A percentile compares a stretch with the other conserved stretches of the same genome.
Evolutionary conservation across 306 rosid species (phyloP).

Genomic region (Rosa chinensis): DNA sequence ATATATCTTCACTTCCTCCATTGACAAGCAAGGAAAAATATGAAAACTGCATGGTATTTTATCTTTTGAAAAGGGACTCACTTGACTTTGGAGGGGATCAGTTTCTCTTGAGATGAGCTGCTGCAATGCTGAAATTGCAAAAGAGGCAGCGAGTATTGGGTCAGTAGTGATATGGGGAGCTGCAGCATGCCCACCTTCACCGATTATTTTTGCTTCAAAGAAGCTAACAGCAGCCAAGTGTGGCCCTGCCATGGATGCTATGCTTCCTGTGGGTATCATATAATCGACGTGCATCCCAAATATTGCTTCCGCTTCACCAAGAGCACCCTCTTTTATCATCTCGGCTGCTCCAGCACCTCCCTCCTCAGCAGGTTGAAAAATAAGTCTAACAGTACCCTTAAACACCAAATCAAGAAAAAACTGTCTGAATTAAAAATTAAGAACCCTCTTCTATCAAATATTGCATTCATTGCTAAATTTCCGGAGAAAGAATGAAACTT

Average conservation of each 20-base stretch:
- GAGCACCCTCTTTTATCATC: conserved; percentile 62
- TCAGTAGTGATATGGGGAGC: conserved; percentile 47
- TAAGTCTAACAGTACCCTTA: conserved; percentile 75
- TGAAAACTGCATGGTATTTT: neutral
- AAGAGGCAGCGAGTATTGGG: conserved; percentile 66
- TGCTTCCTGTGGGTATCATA: conserved; percentile 46
- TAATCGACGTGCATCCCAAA: conserved; percentile 48
- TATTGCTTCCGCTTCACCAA: conserved; percentile 63
- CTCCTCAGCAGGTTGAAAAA: conserved; percentile 87
- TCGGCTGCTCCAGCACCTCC: conserved; percentile 56
- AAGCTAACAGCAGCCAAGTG: conserved; percentile 52
- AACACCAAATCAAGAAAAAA: conserved; percentile 20
- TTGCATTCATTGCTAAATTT: neutral
- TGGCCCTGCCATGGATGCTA: conserved; percentile 54
- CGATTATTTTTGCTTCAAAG: conserved; percentile 55
- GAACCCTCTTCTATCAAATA: neutral
- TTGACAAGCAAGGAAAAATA: neutral
- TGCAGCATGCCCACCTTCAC: conserved; percentile 70
- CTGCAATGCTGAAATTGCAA: conserved; percentile 64
- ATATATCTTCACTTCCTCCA: neutral
- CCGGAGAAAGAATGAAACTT: neutral
- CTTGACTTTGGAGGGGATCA: conserved; percentile 65
- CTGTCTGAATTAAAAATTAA: conserved; percentile 2
- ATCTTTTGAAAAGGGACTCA: conserved; percentile 16
- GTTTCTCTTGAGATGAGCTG: conserved; percentile 70